Conservation (phyloP, 1,284 basidiomycete genomes). For the Kwoniella shivajii region DNA sequence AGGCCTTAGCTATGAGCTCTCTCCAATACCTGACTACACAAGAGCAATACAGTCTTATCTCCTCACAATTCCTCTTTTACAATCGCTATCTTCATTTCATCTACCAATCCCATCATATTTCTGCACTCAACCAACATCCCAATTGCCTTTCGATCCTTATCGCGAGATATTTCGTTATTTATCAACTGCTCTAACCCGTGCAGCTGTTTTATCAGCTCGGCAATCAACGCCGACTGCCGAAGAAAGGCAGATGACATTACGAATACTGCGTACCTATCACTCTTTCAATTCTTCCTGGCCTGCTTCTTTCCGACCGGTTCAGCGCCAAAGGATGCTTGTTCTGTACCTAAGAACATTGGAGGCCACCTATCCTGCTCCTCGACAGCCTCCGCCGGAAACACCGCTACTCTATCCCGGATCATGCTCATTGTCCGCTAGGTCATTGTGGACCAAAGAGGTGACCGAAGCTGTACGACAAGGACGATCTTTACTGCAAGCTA, state of each 20-base stretch:
- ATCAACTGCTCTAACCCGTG: constrained; percentile 48
- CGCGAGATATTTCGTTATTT: constrained; percentile 48
- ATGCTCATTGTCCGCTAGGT: constrained; percentile 50
- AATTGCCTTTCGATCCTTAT: constrained; percentile 37
- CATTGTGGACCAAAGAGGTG: constrained; percentile 67
- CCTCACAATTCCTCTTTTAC: constrained; percentile 27
- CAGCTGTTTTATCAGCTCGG: constrained; percentile 54
- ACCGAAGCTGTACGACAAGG: constrained; percentile 69
- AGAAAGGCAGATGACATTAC: constrained; percentile 46
- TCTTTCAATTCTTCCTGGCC: constrained; percentile 69
- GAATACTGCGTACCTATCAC: constrained; percentile 68
- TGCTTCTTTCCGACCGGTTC: constrained; percentile 68
- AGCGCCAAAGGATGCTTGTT: constrained; percentile 68
- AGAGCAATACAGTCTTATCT: constrained; percentile 40
- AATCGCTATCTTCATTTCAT: constrained; percentile 21
- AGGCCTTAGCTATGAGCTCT: constrained; percentile 41
- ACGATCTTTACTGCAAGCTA: constrained; percentile 64
- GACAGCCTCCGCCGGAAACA: constrained; percentile 17
- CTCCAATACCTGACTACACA: constrained; percentile 18
- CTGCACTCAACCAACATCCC: constrained; percentile 13
- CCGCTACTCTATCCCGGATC: constrained; percentile 26
- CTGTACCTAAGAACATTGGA: constrained; percentile 73
- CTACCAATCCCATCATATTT: constrained; percentile 35
- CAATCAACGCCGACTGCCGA: constrained; percentile 30
- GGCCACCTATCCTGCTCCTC: constrained; percentile 52